phyloP scores from a whole-genome alignment of 1,284 basidiomycete species.

The Cutaneotrichosporon arboriforme region DNA sequence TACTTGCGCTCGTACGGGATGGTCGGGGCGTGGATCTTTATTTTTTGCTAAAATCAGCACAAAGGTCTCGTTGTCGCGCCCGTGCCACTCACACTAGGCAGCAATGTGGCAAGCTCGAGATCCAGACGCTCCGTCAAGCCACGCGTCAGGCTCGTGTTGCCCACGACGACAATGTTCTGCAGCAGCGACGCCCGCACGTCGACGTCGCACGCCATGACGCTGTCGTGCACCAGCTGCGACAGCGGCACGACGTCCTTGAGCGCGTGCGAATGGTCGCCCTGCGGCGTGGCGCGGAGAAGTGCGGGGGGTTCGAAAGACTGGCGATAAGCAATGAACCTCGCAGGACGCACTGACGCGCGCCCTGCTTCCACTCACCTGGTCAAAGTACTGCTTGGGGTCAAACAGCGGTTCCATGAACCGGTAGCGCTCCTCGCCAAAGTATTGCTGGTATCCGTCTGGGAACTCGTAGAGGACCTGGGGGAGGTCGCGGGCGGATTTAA shows the following conservation, averaged over 20 bases:
- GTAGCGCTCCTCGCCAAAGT: slow-evolving; percentile 78
- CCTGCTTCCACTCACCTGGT: slow-evolving; percentile 47
- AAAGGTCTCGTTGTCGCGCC: too few species aligned
- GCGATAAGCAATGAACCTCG: not conserved
- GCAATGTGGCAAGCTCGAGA: slow-evolving; percentile 68
- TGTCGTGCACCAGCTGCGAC: slow-evolving; percentile 69
- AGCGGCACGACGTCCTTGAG: slow-evolving; percentile 54
- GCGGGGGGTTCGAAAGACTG: slow-evolving; percentile 36
- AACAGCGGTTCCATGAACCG: slow-evolving; percentile 86
- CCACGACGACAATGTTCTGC: slow-evolving; percentile 89
- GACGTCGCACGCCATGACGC: slow-evolving; percentile 78
- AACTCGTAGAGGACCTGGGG: slow-evolving; percentile 69
- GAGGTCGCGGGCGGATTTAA: slow-evolving; percentile 30
- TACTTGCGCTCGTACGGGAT: slow-evolving; percentile 82
- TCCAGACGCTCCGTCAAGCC: slow-evolving; percentile 82
- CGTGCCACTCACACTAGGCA: slow-evolving; percentile 67
- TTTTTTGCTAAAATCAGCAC: slow-evolving; percentile 45
- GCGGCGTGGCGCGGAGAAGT: slow-evolving; percentile 33
- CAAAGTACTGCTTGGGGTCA: slow-evolving; percentile 66
- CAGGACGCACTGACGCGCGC: too few species aligned
- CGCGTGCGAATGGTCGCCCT: slow-evolving; percentile 59
- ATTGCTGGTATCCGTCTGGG: slow-evolving; percentile 84
- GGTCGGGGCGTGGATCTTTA: slow-evolving; percentile 82
- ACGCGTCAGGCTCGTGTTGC: slow-evolving; percentile 78
- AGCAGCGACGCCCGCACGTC: slow-evolving; percentile 85